Evolutionary conservation across 495 filamentous ascomycete species (phyloP), one percentile per base, ranked within the genome.

Genomic region (Evansstolkia leycettana): DNA sequence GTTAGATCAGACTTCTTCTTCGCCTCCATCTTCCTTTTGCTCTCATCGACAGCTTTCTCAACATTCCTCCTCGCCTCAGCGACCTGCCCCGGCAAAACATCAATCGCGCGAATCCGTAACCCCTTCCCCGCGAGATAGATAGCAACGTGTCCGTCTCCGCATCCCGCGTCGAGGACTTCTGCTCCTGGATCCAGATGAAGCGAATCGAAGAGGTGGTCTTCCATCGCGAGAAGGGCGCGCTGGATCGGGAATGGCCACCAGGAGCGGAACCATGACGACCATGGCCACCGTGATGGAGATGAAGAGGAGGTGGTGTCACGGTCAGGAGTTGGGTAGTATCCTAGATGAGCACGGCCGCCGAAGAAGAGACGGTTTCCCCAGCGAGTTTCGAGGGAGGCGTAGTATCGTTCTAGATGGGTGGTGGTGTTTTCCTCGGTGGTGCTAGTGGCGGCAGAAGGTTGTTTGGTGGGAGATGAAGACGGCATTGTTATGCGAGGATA

Each of bases 61-160:
- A 16, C 9, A 27, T 28, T 18, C 33, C 26, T 2, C 13, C 38
- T 35, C 9, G 71, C 70, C 33, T 62, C 54, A 10, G 31, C 37
- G 27, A 75, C 43, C 39, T 75, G 70, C 45, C 61, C 55, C 16
- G 62, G 51, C 13, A 72, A 48, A n/a, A 73, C 37, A 51, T 78
- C 70, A 35, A 77, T 67, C 12, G 49, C 67, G 9, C 58, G 47
- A 10, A 75, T 45, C 16, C 55, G 56, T 7, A 54, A 46, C 11
- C 56, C 55, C 5, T 38, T 36, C 28, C 11, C 5, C 17, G 66
- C 66, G 54, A 70, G 46, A 42, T 60, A 47, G 10, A 69, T 43
- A 2, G 69, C 70, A 25, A 73, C 67, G 42, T 62, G 54, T 14
- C 57, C 69, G 1, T 57, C 58, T 12, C 69, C 69, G 46, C 69